Percentiles rank a stretch among this genome's conserved stretches.
Conservation (phyloP, 2,329 filamentous ascomycete species). For the Hypoxylon sp. region DNA sequence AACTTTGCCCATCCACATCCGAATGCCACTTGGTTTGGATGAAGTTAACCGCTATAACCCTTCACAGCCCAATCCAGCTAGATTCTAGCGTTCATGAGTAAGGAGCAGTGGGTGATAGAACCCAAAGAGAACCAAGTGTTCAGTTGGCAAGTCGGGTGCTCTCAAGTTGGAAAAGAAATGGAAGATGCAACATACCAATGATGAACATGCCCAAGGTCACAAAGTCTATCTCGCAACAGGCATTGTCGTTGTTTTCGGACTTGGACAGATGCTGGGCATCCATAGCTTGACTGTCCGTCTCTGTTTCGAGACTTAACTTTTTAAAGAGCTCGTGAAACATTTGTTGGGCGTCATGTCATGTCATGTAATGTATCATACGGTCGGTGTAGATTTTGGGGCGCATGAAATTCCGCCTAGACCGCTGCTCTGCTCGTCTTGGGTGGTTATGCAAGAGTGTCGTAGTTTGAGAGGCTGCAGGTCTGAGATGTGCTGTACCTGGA, state of each 20-base stretch:
- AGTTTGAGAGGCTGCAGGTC: conserved; percentile 29
- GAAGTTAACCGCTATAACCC: conserved; percentile 25
- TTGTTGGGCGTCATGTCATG: conserved; percentile 39
- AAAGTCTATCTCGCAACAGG: conserved; percentile 70
- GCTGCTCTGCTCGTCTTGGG: conserved; percentile 22
- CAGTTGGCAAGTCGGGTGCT: neutral
- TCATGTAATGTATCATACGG: conserved; percentile 43
- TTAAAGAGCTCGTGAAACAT: conserved; percentile 20
- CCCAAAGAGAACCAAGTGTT: conserved; percentile 18
- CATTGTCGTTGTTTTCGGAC: conserved; percentile 31
- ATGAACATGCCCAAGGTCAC: conserved; percentile 82
- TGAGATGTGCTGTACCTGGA: conserved; percentile 15
- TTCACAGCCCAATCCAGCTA: conserved; percentile 8
- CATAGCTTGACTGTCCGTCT: conserved; percentile 40
- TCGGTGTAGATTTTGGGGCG: conserved; percentile 31
- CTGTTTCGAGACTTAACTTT: conserved; percentile 30
- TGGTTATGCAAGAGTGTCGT: conserved; percentile 35
- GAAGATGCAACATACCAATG: conserved; percentile 67
- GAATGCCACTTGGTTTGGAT: conserved; percentile 29
- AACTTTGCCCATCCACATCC: conserved; percentile 5
- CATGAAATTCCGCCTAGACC: conserved; percentile 35
- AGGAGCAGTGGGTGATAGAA: conserved; percentile 10
- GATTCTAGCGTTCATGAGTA: conserved; percentile 12
- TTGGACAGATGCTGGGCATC: conserved; percentile 45
- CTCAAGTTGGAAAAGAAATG: conserved; percentile 1